Evolutionary conservation across 169 alveolate species (phyloP).

Genomic region (Babesia microti): DNA sequence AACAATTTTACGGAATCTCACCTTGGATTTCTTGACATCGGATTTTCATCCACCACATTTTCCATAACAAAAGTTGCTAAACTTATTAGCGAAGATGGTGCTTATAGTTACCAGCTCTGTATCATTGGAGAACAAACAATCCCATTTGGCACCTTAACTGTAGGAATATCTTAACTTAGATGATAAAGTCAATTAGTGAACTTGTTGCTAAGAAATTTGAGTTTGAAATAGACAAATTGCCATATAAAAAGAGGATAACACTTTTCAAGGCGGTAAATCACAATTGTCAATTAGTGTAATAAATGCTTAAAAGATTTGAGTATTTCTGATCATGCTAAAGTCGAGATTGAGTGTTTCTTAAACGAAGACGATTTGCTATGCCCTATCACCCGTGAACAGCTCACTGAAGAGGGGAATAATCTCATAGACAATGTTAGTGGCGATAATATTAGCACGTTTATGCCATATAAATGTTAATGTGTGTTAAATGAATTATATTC

Average conservation of each 20-base stretch:
- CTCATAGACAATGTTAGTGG: neutral
- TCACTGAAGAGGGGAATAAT: slow-evolving; percentile 4
- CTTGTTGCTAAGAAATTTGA: no score
- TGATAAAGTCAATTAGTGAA: no score
- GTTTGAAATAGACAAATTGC: no score
- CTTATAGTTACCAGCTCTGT: slow-evolving; percentile 1
- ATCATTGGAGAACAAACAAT: slow-evolving; percentile 22
- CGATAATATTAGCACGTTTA: slow-evolving; percentile 4
- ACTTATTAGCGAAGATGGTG: no score
- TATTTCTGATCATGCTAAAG: slow-evolving; percentile 20
- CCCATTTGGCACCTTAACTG: slow-evolving; percentile 26
- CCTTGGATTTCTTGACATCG: slow-evolving; percentile 40
- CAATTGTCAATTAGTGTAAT: slow-evolving; percentile 6
- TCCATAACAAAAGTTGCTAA: slow-evolving; percentile 25
- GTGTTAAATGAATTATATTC: no score
- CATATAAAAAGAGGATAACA: neutral
- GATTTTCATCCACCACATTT: slow-evolving; percentile 32
- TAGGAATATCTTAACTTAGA: no score
- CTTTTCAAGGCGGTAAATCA: neutral
- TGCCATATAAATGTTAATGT: neutral
- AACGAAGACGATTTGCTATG: slow-evolving; percentile 27
- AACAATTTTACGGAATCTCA: slow-evolving; percentile 3
- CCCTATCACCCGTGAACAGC: slow-evolving; percentile 7
- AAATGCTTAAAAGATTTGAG: slow-evolving; percentile 41
- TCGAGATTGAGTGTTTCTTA: slow-evolving; percentile 30